These are phyloP conservation scores for Xerocomellus amylosporus DNA, from an alignment of 768 basidiomycete species.

Conservation along the genomic window DNA sequence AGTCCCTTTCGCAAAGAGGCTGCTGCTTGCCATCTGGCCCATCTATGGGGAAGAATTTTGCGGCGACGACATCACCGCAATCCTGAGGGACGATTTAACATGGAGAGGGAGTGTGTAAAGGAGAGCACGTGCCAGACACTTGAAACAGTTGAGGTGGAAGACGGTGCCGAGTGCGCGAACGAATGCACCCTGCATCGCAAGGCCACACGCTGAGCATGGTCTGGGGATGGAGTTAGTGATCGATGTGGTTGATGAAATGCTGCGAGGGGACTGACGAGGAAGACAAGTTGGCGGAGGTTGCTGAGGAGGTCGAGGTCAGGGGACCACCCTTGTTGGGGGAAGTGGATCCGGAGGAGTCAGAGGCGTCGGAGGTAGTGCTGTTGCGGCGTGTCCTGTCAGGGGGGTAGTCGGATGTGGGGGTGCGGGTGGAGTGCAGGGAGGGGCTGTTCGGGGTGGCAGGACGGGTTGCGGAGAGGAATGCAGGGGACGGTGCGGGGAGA, in stretches of 20 bases:
- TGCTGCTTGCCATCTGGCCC: constrained; percentile 84
- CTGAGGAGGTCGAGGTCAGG: constrained; percentile 51
- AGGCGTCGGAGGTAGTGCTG: constrained; percentile 50
- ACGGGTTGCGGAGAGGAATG: constrained; percentile 53
- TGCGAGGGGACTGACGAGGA: constrained; percentile 50
- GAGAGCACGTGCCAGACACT: constrained; percentile 75
- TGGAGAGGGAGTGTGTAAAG: neutral
- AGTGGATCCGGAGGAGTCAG: constrained; percentile 47
- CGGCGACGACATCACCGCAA: constrained; percentile 93
- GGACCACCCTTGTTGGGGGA: constrained; percentile 42
- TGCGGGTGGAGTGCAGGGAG: constrained; percentile 44
- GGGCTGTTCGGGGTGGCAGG: constrained; percentile 55
- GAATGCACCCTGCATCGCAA: constrained; percentile 90
- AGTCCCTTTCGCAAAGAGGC: constrained; percentile 97
- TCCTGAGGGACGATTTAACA: constrained; percentile 53
- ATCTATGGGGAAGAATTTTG: constrained; percentile 98
- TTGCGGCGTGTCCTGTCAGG: constrained; percentile 46
- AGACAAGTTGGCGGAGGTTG: constrained; percentile 50
- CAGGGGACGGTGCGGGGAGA: constrained; percentile 44
- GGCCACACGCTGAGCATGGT: constrained; percentile 73
- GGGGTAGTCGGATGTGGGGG: constrained; percentile 54
- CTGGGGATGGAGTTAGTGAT: constrained; percentile 33
- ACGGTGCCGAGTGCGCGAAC: constrained; percentile 92
- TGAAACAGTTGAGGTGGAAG: constrained; percentile 97
- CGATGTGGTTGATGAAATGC: constrained; percentile 9